phyloP scores from a whole-genome alignment of 352 stramenopile species.

The Phytophthora ohioensis region DNA sequence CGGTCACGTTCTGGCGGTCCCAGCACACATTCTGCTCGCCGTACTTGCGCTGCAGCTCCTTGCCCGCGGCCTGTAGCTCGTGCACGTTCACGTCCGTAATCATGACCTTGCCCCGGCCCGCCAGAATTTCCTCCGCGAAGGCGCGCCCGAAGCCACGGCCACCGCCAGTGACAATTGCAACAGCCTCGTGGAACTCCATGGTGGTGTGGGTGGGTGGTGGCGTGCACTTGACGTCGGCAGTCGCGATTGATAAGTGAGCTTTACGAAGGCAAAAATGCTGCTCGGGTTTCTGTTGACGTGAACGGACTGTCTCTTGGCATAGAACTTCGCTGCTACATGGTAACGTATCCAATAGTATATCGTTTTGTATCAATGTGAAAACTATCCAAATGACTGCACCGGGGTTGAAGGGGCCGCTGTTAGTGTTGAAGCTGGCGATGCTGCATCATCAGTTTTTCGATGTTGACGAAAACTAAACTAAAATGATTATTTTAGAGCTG shows the following conservation, averaged over 20 bases:
- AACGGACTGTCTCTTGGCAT: slow-evolving; percentile 24
- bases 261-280: background rate
- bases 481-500: too few species aligned
- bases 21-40: slow-evolving; percentile 66
- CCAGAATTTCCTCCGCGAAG: slow-evolving; percentile 70
- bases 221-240: slow-evolving; percentile 14
- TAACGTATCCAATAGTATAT: too few species aligned
- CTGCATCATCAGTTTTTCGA: slow-evolving; percentile 31
- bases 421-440: slow-evolving; percentile 27
- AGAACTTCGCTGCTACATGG: background rate
- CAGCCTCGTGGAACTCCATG: slow-evolving; percentile 72
- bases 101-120: slow-evolving; percentile 61
- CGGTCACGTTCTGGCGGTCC: slow-evolving; percentile 77
- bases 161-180: slow-evolving; percentile 79
- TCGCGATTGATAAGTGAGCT: slow-evolving; percentile 31
- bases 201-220: background rate
- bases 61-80: slow-evolving; percentile 63
- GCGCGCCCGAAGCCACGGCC: slow-evolving; percentile 71
- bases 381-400: slow-evolving; percentile 4
- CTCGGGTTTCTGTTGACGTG: slow-evolving; percentile 31
- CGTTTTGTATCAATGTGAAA: slow-evolving; percentile 4
- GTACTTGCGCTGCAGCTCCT: slow-evolving; percentile 61
- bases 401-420: slow-evolving; percentile 17
- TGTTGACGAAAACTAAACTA: too few species aligned
- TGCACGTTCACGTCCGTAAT: slow-evolving; percentile 82